phyloP scores from a whole-genome alignment of 2,329 filamentous ascomycete species.

The Huntiella bhutanensis region DNA sequence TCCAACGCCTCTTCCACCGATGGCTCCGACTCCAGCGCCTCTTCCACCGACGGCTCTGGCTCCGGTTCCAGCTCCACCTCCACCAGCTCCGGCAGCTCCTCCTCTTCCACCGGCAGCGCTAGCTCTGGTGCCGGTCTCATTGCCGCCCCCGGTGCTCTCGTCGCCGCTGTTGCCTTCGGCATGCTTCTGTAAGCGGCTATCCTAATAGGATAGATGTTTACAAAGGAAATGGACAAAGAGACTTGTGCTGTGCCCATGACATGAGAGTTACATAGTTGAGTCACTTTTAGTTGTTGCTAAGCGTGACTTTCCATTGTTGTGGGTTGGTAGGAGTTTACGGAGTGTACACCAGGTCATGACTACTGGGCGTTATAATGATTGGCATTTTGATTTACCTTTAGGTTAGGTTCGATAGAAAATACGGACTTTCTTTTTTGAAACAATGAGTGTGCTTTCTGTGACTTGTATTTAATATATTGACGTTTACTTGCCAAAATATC shows the following conservation, averaged over 20 bases:
- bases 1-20: slow-evolving; percentile 10
- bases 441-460: too few relatives aligned
- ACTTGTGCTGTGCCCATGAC: neutral
- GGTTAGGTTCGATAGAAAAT: neutral
- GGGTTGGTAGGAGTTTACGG: neutral
- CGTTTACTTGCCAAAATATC: too few relatives aligned
- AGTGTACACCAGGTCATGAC: slow-evolving; percentile 8
- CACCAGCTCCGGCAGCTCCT: slow-evolving; percentile 13
- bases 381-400: neutral
- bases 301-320: neutral
- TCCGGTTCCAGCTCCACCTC: slow-evolving; percentile 12
- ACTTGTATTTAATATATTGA: too few relatives aligned
- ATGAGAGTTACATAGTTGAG: neutral
- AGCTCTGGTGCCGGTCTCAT: slow-evolving; percentile 23
- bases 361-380: slow-evolving; percentile 5
- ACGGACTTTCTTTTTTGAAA: too few relatives aligned
- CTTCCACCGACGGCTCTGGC: slow-evolving; percentile 8
- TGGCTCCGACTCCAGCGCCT: slow-evolving; percentile 5
- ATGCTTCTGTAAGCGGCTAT: slow-evolving; percentile 25
- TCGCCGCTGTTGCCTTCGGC: slow-evolving; percentile 31
- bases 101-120: slow-evolving; percentile 15
- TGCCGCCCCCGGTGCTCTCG: slow-evolving; percentile 24
- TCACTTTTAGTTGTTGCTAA: slow-evolving; percentile 5
- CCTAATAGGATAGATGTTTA: too few relatives aligned
- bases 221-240: too few relatives aligned